Evolutionary conservation across 768 basidiomycete genomes (phyloP), one percentile per base, ranked within the genome.

Genomic region (Pisolithus orientalis): DNA sequence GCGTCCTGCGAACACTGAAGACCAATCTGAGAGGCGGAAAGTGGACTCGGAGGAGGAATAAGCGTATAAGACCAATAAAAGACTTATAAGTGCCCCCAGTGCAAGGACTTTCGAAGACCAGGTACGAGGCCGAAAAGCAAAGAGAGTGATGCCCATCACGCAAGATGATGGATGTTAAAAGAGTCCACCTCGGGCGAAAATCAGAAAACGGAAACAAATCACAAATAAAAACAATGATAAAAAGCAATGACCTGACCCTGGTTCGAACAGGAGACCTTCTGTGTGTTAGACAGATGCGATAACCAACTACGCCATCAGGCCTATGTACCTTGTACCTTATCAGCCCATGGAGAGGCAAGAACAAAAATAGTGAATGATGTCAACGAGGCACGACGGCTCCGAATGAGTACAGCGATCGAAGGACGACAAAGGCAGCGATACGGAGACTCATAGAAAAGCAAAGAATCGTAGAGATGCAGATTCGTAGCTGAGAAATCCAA

Each of bases 221-320:
- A 14, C 27, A 16, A 29, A 16, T 0, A 16, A 44, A 44, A 47
- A 31, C 47, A 34, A 29, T 6, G 24, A 47, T 14, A 38, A 38
- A 54, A 49, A 50, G 29, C 5, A 27, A 39, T 67, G 66, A 67
- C 68, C 59, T 64, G 78, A 79, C 70, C 78, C 79, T 75, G 80
- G 79, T 63, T 83, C 80, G 80, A 83, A 82, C 82, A 76, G 80
- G 71, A 74, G 81, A 78, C 80, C 82, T 81, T 80, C 82, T 82
- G 82, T 82, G 82, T 84, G 82, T 85, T 82, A 84, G 82, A 84
- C 83, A 82, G 80, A 83, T 81, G 82, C 79, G 82, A 85, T 85
- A 84, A 84, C 82, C 82, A 84, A 83, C 80, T 84, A 85, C 83
- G 79, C 82, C 83, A 84, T 78, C 79, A 64, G 58, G 68, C 66